Conservation (phyloP, 306 rosid species). For the Citrullus mucosospermus region DNA sequence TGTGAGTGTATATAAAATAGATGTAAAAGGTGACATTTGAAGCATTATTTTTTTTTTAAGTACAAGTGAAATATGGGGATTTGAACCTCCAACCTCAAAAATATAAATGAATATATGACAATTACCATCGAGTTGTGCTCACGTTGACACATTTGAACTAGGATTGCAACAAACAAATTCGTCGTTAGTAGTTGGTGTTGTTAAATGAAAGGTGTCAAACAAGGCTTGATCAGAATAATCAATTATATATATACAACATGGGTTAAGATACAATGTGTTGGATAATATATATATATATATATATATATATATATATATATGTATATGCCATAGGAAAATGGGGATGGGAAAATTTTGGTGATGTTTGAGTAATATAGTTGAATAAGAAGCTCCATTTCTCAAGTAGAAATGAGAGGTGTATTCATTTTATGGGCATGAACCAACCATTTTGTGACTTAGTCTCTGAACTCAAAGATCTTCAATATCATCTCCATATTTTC, state of each 20-base stretch:
- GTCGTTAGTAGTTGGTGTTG: background rate
- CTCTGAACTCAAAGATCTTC: slow-evolving; percentile 15
- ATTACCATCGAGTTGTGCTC: too few species aligned
- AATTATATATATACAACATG: background rate
- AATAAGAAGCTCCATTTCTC: slow-evolving; percentile 5
- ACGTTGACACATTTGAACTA: too few species aligned
- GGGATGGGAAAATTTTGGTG: background rate
- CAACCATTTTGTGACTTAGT: slow-evolving; percentile 19
- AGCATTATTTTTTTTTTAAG: too few species aligned
- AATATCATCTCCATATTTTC: slow-evolving; percentile 14
- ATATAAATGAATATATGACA: too few species aligned
- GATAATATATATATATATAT: background rate
- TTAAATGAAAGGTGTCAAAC: background rate
- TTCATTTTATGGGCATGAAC: slow-evolving; percentile 21
- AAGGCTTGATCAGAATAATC: background rate
- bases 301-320: too few species aligned
- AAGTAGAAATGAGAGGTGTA: background rate
- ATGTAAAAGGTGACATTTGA: too few species aligned
- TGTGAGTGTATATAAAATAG: too few species aligned
- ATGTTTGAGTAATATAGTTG: background rate
- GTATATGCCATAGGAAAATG: background rate
- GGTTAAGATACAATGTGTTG: background rate
- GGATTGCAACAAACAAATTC: too few species aligned
- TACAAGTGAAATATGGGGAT: too few species aligned
- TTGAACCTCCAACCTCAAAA: too few species aligned